Evolutionary conservation across 768 basidiomycete genomes (phyloP).

Genomic region (Phylloporus scabripes): DNA sequence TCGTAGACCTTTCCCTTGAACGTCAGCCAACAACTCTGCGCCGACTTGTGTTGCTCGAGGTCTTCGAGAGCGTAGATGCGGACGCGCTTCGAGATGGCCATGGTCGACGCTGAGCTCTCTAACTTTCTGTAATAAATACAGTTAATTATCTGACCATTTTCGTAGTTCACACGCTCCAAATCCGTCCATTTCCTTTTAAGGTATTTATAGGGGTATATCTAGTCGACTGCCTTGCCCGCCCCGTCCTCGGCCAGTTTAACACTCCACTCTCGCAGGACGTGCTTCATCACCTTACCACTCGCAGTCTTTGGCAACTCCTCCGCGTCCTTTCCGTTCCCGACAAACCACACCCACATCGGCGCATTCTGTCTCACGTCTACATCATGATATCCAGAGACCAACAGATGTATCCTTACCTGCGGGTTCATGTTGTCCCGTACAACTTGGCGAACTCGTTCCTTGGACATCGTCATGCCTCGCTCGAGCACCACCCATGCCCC

Average conservation of each 20-base stretch:
- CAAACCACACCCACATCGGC: conserved; percentile 80
- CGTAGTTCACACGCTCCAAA: conserved; percentile 12
- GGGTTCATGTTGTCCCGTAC: conserved; percentile 69
- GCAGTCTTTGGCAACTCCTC: conserved; percentile 76
- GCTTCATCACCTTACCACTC: conserved; percentile 85
- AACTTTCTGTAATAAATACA: neutral
- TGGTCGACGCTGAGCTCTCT: conserved; percentile 26
- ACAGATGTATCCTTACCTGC: conserved; percentile 45
- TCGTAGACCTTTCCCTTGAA: conserved; percentile 85
- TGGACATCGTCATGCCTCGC: conserved; percentile 31
- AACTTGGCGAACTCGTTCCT: conserved; percentile 47
- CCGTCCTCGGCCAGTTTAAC: conserved; percentile 43
- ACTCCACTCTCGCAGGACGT: conserved; percentile 67
- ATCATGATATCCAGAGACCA: neutral
- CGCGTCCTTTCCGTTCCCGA: conserved; percentile 57
- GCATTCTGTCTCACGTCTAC: conserved; percentile 48
- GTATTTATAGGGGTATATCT: too few species aligned
- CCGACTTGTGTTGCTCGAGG: conserved; percentile 55
- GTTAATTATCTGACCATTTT: conserved; percentile 14
- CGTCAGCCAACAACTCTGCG: conserved; percentile 75
- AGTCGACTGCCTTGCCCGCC: conserved; percentile 31
- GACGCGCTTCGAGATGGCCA: conserved; percentile 57
- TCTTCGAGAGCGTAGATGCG: conserved; percentile 74
- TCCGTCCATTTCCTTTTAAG: neutral
- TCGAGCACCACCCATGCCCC: conserved; percentile 72